Evolutionary conservation across 2,329 filamentous ascomycete genomes (phyloP), one percentile per base, ranked within the genome.

Genomic region (Venturia asperata): DNA sequence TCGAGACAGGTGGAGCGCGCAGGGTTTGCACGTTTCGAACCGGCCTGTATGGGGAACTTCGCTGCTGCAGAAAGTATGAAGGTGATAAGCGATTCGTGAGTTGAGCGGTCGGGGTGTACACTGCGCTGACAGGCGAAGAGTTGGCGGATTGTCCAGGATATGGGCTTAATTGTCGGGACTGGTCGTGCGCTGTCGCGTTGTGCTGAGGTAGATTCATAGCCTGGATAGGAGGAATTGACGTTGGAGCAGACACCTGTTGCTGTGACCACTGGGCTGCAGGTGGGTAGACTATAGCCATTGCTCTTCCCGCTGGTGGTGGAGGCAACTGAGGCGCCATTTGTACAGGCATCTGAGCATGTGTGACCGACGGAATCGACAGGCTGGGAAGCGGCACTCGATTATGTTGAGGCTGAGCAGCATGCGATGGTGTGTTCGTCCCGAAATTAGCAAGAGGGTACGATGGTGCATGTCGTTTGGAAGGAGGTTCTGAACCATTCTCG

Each of bases 41-140:
- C 1, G 93, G 93, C 68, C 91, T 90, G 77, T 97, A 97, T 3
- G 94, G 94, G 65, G 93, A 97, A 68, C 90, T 87, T 65, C 94
- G 85, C 74, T 96, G 91, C 72, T 90, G 89, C 45, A 97, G 81
- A 76, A 95, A 95, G 71, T 91, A 85, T 13, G 90, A 92, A 0
- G 93, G 93, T 41, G 94, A 97, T 68, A 94, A 84, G 41, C 90
- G 88, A 56, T 86, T 85, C 6, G 88, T 87, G 10, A 86, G 85
- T 63, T 86, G 83, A 13, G 82, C 78, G 13, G 79, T 76, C 2
- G 84, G 83, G 56, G 81, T 79, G 7, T 79, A 79, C 64, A 41
- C 81, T 19, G 86, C 84, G n/a, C 82, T 83, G n/a, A 88, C 86
- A 0, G 91, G 92, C 0, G 90, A 93, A 0, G 81, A 80, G 11